Evolutionary conservation across 1,139 yeast species (phyloP).

Genomic region (Zygoascus meyerae): DNA sequence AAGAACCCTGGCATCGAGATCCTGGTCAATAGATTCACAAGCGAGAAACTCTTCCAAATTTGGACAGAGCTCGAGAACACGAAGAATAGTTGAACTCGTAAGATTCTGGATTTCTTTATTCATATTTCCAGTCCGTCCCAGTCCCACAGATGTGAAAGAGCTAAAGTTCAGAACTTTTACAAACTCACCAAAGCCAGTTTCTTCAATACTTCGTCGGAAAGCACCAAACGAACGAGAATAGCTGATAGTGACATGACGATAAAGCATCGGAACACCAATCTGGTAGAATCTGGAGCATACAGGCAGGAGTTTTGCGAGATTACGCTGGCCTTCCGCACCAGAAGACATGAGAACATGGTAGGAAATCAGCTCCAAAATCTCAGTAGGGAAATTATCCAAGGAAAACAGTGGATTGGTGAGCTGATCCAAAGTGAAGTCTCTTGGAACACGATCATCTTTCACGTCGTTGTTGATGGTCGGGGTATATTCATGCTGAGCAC

Average conservation of each 20-base stretch:
- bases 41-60: slow-evolving; percentile 74
- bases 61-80: slow-evolving; percentile 56
- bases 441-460: slow-evolving; percentile 2
- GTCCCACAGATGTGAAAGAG: slow-evolving; percentile 83
- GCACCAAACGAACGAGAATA: slow-evolving; percentile 78
- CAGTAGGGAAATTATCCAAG: slow-evolving; percentile 6
- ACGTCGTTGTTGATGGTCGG: background rate
- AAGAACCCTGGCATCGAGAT: slow-evolving; percentile 57
- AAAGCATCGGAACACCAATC: slow-evolving; percentile 41
- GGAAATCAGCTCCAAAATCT: slow-evolving; percentile 6
- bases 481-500: slow-evolving; percentile 1
- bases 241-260: slow-evolving; percentile 66
- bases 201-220: slow-evolving; percentile 53
- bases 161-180: slow-evolving; percentile 80
- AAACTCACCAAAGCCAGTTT: slow-evolving; percentile 53
- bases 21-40: slow-evolving; percentile 81
- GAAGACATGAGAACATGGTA: slow-evolving; percentile 5
- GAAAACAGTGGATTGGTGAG: background rate
- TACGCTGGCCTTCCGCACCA: slow-evolving; percentile 7
- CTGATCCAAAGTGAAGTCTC: slow-evolving; percentile 2
- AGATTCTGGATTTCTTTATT: slow-evolving; percentile 89
- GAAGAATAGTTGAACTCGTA: slow-evolving; percentile 61
- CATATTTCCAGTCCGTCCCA: slow-evolving; percentile 86
- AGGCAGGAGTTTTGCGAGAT: slow-evolving; percentile 21
- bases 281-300: slow-evolving; percentile 33